Conservation (phyloP, 2,329 filamentous ascomycete species). For the Cercospora beticola region DNA sequence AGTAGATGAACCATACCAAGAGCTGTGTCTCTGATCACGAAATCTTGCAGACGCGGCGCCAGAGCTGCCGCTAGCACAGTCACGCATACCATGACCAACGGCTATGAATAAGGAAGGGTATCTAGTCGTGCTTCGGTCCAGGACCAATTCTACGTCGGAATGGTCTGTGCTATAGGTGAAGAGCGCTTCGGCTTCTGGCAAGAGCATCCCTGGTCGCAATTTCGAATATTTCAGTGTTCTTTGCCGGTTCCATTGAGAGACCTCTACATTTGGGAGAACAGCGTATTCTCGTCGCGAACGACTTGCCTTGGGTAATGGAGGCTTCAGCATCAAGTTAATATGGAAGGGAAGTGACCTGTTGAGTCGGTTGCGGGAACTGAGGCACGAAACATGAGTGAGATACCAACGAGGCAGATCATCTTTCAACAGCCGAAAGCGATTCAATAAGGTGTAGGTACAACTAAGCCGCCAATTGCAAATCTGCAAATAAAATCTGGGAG, state of each 20-base stretch:
- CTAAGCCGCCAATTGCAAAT: not conserved
- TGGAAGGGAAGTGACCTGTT: not conserved
- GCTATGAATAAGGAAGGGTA: not conserved
- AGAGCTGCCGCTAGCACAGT: not conserved
- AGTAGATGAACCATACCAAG: not conserved
- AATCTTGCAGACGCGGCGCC: not conserved
- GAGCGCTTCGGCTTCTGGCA: not conserved
- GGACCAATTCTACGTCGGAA: not conserved
- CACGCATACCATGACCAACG: not conserved
- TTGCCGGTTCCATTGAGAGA: not conserved
- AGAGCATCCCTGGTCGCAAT: not conserved
- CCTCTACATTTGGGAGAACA: not conserved
- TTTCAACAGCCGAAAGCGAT: not conserved
- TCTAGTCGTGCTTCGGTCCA: not conserved
- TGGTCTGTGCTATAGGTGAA: not conserved
- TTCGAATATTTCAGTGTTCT: not conserved
- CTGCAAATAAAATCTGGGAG: not conserved
- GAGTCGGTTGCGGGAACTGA: not conserved
- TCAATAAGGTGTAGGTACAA: not conserved
- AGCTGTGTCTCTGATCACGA: not conserved
- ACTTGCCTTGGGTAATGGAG: not conserved
- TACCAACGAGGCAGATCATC: not conserved
- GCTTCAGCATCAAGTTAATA: not conserved
- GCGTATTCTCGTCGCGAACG: not conserved
- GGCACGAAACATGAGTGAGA: not conserved